Conservation (phyloP, 495 filamentous ascomycete genomes). For the Staphylotrichum longicolle region DNA sequence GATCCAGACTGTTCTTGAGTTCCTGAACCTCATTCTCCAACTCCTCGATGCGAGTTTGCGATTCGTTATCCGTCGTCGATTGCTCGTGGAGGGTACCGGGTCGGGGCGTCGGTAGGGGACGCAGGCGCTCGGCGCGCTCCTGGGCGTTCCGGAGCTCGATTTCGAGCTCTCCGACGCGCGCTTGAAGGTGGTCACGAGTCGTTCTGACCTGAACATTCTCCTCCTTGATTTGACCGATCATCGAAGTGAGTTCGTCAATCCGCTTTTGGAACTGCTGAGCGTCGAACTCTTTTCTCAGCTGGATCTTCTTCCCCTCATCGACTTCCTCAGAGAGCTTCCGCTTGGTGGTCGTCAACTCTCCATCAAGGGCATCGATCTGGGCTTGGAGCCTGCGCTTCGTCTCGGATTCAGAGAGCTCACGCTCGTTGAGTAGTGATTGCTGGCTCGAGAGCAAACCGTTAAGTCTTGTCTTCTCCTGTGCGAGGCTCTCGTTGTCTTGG, state of each 20-base stretch:
- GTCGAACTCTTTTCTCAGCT: slow-evolving; percentile 83
- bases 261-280: slow-evolving; percentile 77
- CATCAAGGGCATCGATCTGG: slow-evolving; percentile 72
- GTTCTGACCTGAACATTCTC: slow-evolving; percentile 81
- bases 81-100: slow-evolving; percentile 47
- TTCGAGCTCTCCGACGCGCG: slow-evolving; percentile 80
- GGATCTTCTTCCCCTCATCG: slow-evolving; percentile 75
- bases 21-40: slow-evolving; percentile 77
- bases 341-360: slow-evolving; percentile 73
- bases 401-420: slow-evolving; percentile 81
- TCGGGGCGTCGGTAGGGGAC: slow-evolving; percentile 65
- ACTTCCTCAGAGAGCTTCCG: slow-evolving; percentile 79
- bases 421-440: slow-evolving; percentile 85
- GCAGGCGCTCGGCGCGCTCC: slow-evolving; percentile 75
- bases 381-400: slow-evolving; percentile 71
- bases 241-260: slow-evolving; percentile 85
- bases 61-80: slow-evolving; percentile 46
- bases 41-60: slow-evolving; percentile 75
- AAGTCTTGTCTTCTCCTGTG: slow-evolving; percentile 76
- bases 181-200: slow-evolving; percentile 79
- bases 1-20: slow-evolving; percentile 75
- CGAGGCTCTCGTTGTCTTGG: slow-evolving; percentile 80
- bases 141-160: slow-evolving; percentile 85
- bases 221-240: slow-evolving; percentile 72
- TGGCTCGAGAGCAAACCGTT: slow-evolving; percentile 75